phyloP scores from a whole-genome alignment of 2,329 filamentous ascomycete genomes.

The Leptographium lundbergii region DNA sequence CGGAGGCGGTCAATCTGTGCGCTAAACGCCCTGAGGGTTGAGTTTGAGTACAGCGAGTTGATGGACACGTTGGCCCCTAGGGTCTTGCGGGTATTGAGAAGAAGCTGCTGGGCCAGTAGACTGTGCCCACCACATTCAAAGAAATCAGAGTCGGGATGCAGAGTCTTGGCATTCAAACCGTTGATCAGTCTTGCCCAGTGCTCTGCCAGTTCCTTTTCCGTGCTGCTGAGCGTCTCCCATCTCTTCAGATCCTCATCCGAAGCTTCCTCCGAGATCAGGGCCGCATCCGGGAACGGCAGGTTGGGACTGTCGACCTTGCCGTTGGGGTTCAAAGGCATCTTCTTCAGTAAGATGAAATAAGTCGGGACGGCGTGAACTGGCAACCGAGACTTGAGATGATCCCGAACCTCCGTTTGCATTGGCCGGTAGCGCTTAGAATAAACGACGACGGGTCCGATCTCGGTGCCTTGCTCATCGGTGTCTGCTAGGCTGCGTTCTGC shows the following conservation, averaged over 20 bases:
- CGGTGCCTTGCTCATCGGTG: constrained; percentile 32
- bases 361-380: too few species aligned
- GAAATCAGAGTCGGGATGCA: constrained; percentile 46
- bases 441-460: constrained; percentile 18
- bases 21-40: constrained; percentile 33
- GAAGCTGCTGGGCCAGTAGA: constrained; percentile 68
- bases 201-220: too few species aligned
- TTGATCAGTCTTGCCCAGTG: too few species aligned
- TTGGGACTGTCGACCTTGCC: constrained; percentile 72
- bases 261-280: constrained; percentile 30
- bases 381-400: constrained; percentile 15
- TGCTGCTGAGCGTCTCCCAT: not conserved
- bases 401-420: constrained; percentile 19
- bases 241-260: not conserved
- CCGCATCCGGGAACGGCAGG: constrained; percentile 68
- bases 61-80: constrained; percentile 46
- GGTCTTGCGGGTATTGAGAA: constrained; percentile 48
- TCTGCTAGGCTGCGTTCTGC: too few species aligned
- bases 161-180: constrained; percentile 19
- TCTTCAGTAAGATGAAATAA: not conserved
- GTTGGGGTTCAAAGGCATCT: constrained; percentile 37
- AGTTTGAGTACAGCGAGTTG: constrained; percentile 55
- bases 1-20: constrained; percentile 28
- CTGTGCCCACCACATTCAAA: constrained; percentile 74
- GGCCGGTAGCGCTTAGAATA: not conserved